Evolutionary conservation across 495 filamentous ascomycete genomes (phyloP).

Genomic region (Rostrohypoxylon terebratum): DNA sequence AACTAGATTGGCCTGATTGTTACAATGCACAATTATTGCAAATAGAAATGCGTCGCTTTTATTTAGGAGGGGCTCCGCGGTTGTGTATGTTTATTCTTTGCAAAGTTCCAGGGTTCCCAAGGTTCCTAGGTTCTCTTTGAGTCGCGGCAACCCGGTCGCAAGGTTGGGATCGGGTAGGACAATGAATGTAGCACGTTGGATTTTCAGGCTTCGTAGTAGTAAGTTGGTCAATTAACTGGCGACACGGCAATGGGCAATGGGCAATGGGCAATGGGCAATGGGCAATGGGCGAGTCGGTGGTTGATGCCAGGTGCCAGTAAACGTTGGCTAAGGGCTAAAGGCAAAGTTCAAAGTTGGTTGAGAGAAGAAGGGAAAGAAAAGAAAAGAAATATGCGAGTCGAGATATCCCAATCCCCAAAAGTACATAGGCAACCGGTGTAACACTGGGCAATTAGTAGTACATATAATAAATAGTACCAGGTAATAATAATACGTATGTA

Average conservation of each 20-base stretch:
- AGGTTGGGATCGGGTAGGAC: constrained; percentile 28
- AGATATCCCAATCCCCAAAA: background rate
- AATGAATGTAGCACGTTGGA: constrained; percentile 43
- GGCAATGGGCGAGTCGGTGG: too few species aligned
- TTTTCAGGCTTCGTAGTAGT: constrained; percentile 34
- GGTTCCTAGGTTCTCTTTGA: constrained; percentile 16
- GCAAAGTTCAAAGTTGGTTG: background rate
- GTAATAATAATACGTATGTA: background rate
- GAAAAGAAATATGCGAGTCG: background rate
- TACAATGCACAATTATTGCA: constrained; percentile 32
- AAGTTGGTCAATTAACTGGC: constrained; percentile 20
- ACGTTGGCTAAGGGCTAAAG: background rate
- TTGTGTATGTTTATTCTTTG: background rate
- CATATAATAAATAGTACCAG: background rate
- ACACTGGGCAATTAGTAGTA: too few species aligned
- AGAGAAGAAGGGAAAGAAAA: background rate
- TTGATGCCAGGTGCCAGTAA: too few species aligned
- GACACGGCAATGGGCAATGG: background rate
- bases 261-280: too few species aligned
- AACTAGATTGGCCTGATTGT: constrained; percentile 33
- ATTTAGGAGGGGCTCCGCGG: constrained; percentile 33
- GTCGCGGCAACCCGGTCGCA: background rate
- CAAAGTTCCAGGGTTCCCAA: too few species aligned
- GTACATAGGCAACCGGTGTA: background rate
- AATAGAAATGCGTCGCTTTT: constrained; percentile 33